Conservation (phyloP, 805 yeast species). For the Spathaspora passalidarum region DNA sequence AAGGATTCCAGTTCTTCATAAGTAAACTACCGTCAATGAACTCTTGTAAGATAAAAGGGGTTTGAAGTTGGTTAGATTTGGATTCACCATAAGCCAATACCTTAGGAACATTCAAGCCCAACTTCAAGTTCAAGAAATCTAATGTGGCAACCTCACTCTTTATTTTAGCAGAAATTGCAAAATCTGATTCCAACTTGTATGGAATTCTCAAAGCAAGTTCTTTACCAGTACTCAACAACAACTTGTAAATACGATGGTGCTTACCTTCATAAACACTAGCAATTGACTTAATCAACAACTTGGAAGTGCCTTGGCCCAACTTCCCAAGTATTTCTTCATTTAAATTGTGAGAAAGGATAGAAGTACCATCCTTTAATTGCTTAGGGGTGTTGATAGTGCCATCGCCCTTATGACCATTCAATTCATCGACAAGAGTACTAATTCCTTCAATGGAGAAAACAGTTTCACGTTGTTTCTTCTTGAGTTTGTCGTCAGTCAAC, state of each 20-base stretch:
- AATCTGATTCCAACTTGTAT: constrained; percentile 68
- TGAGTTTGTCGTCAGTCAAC: constrained; percentile 73
- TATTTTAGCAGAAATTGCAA: constrained; percentile 61
- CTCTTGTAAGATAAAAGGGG: constrained; percentile 83
- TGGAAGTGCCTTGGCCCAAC: constrained; percentile 35
- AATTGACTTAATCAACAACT: constrained; percentile 60
- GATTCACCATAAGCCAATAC: constrained; percentile 66
- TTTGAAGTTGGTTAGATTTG: constrained; percentile 56
- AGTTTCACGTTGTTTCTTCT: constrained; percentile 76
- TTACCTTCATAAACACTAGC: constrained; percentile 91
- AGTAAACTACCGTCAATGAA: constrained; percentile 72
- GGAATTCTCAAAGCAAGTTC: constrained; percentile 80
- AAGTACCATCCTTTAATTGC: constrained; percentile 43
- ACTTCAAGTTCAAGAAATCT: constrained; percentile 70
- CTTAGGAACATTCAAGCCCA: constrained; percentile 69
- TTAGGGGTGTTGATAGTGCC: constrained; percentile 23
- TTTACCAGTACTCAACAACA: constrained; percentile 60
- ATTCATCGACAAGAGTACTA: constrained; percentile 46
- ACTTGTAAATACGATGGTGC: constrained; percentile 82
- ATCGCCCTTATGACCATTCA: constrained; percentile 36
- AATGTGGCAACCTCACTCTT: constrained; percentile 91
- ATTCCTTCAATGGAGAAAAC: constrained; percentile 80
- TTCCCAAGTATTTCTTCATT: constrained; percentile 42
- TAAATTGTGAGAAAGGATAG: constrained; percentile 49
- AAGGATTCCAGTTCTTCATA: constrained; percentile 91